Base-by-base conservation (phyloP, 305 asterid genomes). In the Rubia tinctorum region DNA sequence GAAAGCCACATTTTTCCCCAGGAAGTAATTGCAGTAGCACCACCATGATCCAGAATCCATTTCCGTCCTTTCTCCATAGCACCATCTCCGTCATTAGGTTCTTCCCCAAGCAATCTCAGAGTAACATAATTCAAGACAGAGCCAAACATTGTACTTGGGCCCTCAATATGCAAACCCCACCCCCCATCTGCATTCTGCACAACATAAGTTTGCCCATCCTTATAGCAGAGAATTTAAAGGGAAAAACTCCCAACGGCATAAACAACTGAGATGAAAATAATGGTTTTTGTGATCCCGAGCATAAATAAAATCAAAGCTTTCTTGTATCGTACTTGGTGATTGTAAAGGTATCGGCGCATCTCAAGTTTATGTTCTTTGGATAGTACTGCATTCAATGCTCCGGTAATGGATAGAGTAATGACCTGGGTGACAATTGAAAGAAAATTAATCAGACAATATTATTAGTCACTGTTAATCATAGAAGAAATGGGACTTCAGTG, bases 1-100 rank as follows among this genome's bases (percentile, higher is more conserved):
- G 98, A 81, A 80, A 93, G 98, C 98, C 98, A 93, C 96, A 89
- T 87, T 82, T 93, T 93, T 56, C 98, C 98, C 98, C 98, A 93
- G 51, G 98, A 93, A 37, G 98, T 85, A 71, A 91, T 88, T 44
- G 91, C 85, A 68, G 96, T 88, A 71, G 97, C 98, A 81, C 97
- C 84, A 73, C 98, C 98, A 78, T 88, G 98, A 77, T 77, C 86
- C 82, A 93, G 79, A 82, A 93, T 91, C 97, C 98, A 93, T 76
- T 82, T 88, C 65, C 92, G 82, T 11, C 96, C 96, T 86, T 88
- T 93, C 91, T 85, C 98, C 92, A 93, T 86, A 20, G 96, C 86
- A 58, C 97, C 97, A 81, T 84, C 89, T 84, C 98, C 97, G 30
- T 88, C 94, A 80, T 88, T 87, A 71, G 90, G 86, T 82, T 86